These are phyloP conservation scores for Penicillium fuscoglaucum DNA, from an alignment of 2,329 filamentous ascomycete genomes.

Conservation along the genomic window DNA sequence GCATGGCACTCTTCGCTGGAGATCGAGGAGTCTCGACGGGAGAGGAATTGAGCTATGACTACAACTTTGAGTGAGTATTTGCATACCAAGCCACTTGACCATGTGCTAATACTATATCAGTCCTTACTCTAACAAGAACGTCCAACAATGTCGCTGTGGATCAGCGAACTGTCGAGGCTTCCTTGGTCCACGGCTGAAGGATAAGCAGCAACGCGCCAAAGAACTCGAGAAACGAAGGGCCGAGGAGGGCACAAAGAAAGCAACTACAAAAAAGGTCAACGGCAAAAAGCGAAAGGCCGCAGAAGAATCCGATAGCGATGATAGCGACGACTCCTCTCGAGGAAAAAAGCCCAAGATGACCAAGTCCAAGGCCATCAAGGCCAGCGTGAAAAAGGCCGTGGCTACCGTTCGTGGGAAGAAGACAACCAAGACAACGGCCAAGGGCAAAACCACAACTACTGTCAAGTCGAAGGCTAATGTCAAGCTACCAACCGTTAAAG, in stretches of 20 bases:
- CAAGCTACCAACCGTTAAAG: constrained; percentile 33
- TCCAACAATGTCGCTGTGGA: constrained; percentile 65
- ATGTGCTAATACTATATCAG: constrained; percentile 32
- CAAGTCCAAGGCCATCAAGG: constrained; percentile 33
- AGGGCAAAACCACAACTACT: constrained; percentile 12
- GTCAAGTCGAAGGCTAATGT: constrained; percentile 22
- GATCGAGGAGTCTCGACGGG: constrained; percentile 88
- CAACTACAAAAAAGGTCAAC: constrained; percentile 27
- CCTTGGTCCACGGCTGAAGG: constrained; percentile 57
- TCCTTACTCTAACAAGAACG: constrained; percentile 61
- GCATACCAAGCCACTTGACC: not conserved
- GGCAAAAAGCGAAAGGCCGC: constrained; percentile 38
- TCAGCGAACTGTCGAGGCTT: constrained; percentile 62
- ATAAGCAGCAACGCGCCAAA: constrained; percentile 43
- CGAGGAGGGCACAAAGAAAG: constrained; percentile 21
- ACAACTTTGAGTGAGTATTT: constrained; percentile 64
- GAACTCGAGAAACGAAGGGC: constrained; percentile 28
- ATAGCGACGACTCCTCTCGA: not conserved
- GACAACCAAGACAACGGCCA: constrained; percentile 20
- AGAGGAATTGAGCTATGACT: constrained; percentile 94
- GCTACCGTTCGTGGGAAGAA: constrained; percentile 22
- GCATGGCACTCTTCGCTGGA: constrained; percentile 95
- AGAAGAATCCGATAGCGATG: constrained; percentile 6
- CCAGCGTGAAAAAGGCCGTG: constrained; percentile 33
- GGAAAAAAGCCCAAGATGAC: constrained; percentile 32